Evolutionary conservation across 1,284 basidiomycete species (phyloP), one percentile per base, ranked within the genome.

Genomic region (Xerocomus amazonicus): DNA sequence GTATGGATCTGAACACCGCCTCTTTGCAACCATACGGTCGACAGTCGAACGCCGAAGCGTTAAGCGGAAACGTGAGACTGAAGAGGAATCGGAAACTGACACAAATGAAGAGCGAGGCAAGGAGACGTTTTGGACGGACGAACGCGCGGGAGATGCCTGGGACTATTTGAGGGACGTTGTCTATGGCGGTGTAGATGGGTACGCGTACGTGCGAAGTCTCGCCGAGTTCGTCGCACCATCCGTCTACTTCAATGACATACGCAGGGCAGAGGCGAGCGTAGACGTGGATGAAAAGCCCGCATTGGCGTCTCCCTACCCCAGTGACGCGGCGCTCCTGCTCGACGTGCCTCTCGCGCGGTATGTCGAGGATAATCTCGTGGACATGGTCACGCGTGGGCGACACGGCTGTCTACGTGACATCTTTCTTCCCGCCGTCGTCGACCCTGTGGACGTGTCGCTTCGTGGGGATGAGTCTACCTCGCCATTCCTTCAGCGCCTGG

Each of bases 171-270:
- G 76, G 28, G 84, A 88, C 59, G 62, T 87, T 8, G 85, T 89
- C 0, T 90, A 89, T 58, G 87, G 87, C 0, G 86, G 87, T 33
- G 70, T 78, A 0, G 84, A 86, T 51, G 87, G 87, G 1, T 68
- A 81, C 26, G 86, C 87, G 6, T 89, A 89, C 62, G 74, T 84
- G 43, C 72, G 83, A 51, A 90, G 87, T 61, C 59, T 90, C 43
- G 85, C 85, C 23, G 81, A 86, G 63, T 90, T 90, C 56, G 72
- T 84, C 12, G 45, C 54, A 0, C 59, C 59, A 13, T 53, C 57
- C 10, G 31, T 45, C 31, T 51, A 56, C n/a, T 50, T 59, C 29
- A 5, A 8, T 5, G 44, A 44, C 6, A 28, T 37, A 26, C 38
- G 27, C 32, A 13, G 39, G 9, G 29, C 12, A 1, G 28, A 41